phyloP scores from a whole-genome alignment of 2,329 filamentous ascomycete genomes.

The Colletotrichum musae region DNA sequence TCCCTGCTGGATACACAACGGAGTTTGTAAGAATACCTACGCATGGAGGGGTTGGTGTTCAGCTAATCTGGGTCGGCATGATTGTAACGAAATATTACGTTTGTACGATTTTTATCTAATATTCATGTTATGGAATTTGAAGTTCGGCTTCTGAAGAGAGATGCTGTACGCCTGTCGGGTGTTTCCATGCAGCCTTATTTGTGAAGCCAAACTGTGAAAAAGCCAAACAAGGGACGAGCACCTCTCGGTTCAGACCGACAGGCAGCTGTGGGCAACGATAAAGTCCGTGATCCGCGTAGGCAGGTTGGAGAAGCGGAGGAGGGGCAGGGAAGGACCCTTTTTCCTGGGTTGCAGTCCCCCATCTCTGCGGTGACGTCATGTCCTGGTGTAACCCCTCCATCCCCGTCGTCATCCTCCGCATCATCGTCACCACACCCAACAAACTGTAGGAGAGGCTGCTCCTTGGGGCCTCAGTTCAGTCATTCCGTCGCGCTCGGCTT shows the following conservation, averaged over 20 bases:
- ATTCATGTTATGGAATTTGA: too few relatives aligned
- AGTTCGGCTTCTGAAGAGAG: too few relatives aligned
- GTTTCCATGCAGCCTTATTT: background rate
- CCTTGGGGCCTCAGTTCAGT: background rate
- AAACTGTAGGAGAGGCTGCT: background rate
- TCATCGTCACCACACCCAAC: slow-evolving; percentile 33
- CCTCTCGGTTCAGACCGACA: background rate
- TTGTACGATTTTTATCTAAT: background rate
- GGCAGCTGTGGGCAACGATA: background rate
- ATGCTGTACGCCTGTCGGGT: too few relatives aligned
- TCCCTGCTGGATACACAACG: background rate
- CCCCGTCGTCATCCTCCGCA: slow-evolving; percentile 36
- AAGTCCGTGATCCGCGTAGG: slow-evolving; percentile 13
- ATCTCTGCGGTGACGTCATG: slow-evolving; percentile 15
- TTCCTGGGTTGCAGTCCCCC: slow-evolving; percentile 21
- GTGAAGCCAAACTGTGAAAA: background rate
- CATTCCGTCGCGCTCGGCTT: slow-evolving; percentile 14
- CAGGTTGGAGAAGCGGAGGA: slow-evolving; percentile 25
- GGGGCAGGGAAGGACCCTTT: slow-evolving; percentile 21
- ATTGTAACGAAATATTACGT: slow-evolving; percentile 19
- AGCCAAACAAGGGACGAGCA: slow-evolving; percentile 4
- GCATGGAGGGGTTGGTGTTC: background rate
- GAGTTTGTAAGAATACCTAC: slow-evolving; percentile 21
- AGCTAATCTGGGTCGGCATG: slow-evolving; percentile 13
- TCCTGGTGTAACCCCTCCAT: slow-evolving; percentile 37